phyloP scores from a whole-genome alignment of 169 alveolate species.

The Eimeria zaria region DNA sequence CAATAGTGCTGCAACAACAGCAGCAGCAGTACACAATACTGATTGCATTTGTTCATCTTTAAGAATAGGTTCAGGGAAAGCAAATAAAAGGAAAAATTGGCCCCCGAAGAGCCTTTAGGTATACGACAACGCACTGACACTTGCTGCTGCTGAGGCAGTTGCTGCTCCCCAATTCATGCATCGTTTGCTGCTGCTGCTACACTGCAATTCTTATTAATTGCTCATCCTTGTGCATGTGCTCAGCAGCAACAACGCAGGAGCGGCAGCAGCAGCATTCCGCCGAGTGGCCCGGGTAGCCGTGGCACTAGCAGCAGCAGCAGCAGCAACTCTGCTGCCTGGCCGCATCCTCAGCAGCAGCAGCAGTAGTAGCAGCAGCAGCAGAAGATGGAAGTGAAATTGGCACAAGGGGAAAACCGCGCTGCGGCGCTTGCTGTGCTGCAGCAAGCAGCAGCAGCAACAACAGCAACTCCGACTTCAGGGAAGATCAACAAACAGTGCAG shows the following conservation, averaged over 20 bases:
- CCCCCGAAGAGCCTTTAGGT: background rate
- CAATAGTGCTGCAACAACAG: constrained; percentile 9
- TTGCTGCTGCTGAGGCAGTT: background rate
- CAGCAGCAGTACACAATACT: background rate
- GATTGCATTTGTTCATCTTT: background rate
- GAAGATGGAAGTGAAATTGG: constrained; percentile 26
- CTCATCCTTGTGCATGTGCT: background rate
- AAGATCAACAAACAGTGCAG: constrained; percentile 45
- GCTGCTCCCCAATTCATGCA: background rate
- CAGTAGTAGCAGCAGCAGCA: constrained; percentile 14
- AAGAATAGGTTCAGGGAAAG: background rate
- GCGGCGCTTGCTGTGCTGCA: constrained; percentile 59
- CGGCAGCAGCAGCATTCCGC: background rate
- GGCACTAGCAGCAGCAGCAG: constrained; percentile 20
- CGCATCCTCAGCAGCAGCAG: constrained; percentile 3
- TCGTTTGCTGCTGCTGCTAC: constrained; percentile 12
- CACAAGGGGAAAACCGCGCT: constrained; percentile 9
- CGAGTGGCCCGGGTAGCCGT: constrained; percentile 14
- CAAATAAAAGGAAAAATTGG: background rate
- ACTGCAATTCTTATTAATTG: background rate
- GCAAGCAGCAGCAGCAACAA: constrained; percentile 44
- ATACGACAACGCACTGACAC: background rate
- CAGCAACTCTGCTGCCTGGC: constrained; percentile 25
- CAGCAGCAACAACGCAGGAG: background rate
- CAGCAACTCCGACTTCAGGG: background rate